Conservation (phyloP, 2,329 filamentous ascomycete species). For the Ceratocystis cubensis region DNA sequence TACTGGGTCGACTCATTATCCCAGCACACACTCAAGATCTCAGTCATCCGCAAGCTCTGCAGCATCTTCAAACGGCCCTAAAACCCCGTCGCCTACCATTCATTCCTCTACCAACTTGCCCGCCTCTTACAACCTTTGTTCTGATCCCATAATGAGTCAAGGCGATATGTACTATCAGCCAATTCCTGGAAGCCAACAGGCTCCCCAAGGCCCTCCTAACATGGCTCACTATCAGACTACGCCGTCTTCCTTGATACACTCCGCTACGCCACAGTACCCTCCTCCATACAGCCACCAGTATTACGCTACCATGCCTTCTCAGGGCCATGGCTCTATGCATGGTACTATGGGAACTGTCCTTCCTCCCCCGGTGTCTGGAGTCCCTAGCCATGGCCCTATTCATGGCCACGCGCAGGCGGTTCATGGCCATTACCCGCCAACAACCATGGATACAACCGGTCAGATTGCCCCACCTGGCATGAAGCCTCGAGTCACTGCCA, state of each 20-base stretch:
- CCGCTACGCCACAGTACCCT: conserved; percentile 56
- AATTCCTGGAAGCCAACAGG: conserved; percentile 64
- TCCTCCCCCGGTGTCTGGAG: conserved; percentile 42
- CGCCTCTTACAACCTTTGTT: conserved; percentile 32
- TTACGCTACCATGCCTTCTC: conserved; percentile 68
- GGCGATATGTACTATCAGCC: conserved; percentile 81
- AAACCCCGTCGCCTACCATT: conserved; percentile 64
- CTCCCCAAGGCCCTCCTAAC: conserved; percentile 48
- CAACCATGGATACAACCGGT: conserved; percentile 67
- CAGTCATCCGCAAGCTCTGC: conserved; percentile 42
- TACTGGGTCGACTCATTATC: conserved; percentile 55
- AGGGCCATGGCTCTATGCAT: conserved; percentile 56
- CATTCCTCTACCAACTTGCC: conserved; percentile 37
- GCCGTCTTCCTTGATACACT: conserved; percentile 63
- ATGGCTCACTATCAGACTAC: conserved; percentile 69
- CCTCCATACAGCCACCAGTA: conserved; percentile 54
- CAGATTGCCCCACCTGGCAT: conserved; percentile 85
- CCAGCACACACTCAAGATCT: conserved; percentile 39
- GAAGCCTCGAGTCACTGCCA: conserved; percentile 93
- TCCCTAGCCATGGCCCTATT: conserved; percentile 29
- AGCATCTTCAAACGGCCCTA: conserved; percentile 50
- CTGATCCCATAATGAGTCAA: conserved; percentile 63
- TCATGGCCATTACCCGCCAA: conserved; percentile 44
- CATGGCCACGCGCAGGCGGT: conserved; percentile 46
- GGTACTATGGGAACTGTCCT: conserved; percentile 62